Conservation (phyloP, 345 rosid species). For the Ceriops tagal region DNA sequence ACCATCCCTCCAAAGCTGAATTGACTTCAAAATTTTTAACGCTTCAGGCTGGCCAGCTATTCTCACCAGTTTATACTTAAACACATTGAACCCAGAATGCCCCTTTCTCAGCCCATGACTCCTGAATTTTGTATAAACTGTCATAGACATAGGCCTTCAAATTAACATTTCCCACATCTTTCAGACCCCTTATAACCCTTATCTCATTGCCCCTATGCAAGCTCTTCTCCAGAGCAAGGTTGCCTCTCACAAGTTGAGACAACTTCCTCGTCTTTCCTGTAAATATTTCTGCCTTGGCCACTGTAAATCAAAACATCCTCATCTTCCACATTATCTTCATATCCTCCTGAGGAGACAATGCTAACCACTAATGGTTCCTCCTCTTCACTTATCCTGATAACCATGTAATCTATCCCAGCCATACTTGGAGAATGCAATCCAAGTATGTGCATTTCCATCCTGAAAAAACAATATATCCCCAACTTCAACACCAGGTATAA, state of each 20-base stretch:
- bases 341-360: conserved; percentile 76
- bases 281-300: conserved; percentile 67
- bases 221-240: conserved; percentile 80
- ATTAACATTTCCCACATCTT: conserved; percentile 36
- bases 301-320: conserved; percentile 59
- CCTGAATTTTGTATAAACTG: conserved; percentile 60
- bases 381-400: conserved; percentile 30
- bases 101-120: conserved; percentile 75
- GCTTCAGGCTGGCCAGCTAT: conserved; percentile 64
- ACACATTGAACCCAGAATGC: conserved; percentile 60
- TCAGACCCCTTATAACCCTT: conserved; percentile 70
- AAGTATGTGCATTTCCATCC: conserved; percentile 70
- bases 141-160: conserved; percentile 62
- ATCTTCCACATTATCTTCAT: conserved; percentile 65
- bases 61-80: conserved; percentile 64
- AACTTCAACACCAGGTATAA: conserved; percentile 66
- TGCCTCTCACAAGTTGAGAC: conserved; percentile 76
- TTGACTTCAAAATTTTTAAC: conserved; percentile 56
- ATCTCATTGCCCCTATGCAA: conserved; percentile 57
- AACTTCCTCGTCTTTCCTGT: conserved; percentile 42
- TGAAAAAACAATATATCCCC: conserved; percentile 72
- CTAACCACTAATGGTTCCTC: conserved; percentile 68
- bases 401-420: conserved; percentile 84
- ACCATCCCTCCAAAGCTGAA: conserved; percentile 64
- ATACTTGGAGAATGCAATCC: conserved; percentile 74